Base-by-base conservation (phyloP, 2,329 filamentous ascomycete species). In the Tolypocladium album region DNA sequence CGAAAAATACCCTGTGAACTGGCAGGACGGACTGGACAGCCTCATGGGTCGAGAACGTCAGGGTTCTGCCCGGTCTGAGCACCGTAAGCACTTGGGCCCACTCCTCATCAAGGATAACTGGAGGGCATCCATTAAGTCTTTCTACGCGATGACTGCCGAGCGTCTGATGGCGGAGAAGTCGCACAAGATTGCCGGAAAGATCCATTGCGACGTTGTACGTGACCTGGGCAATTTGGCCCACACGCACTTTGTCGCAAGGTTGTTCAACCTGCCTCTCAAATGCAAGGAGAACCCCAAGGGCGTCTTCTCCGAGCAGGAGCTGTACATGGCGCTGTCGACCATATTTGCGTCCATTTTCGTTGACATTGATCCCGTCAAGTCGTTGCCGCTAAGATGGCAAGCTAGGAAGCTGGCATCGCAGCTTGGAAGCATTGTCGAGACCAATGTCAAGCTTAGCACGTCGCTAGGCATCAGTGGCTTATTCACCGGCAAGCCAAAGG, bases 121-220 rank as follows among this genome's bases (percentile, higher is more conserved):
- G 81, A 75, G 82, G 45, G 72, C 76, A 11, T 78, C 85, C 12
- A 78, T 91, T 66, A 87, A 86, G 74, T 72, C 75, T 0, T 92
- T 91, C 67, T 92, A 88, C 69, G 78, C 84, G 13, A 76, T 82
- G 39, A 85, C 82, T 17, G 86, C 83, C 1, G 74, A 83, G 57
- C 75, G 80, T 36, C 77, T 94, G 3, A 77, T 95, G 24, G 70
- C 75, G 0, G 79, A 85, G 36, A 89, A 90, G 70, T 83, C 82
- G 52, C 89, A 84, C 71, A 81, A 79, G 60, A 79, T 92, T 1
- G 74, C 67, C 36, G 74, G 71, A 0, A 68, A 66, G 59, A 81
- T 78, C 4, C 86, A 90, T 68, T 81, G 91, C 47, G 90, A 94
- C 65, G 78, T 92, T 4, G 76, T 90, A 12, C 82, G 86, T 31